A percentile compares a stretch with the other conserved stretches of the same genome.
These are phyloP conservation scores for Penicillium crustosum DNA, from an alignment of 2,329 filamentous ascomycete genomes.

Conservation along the genomic window DNA sequence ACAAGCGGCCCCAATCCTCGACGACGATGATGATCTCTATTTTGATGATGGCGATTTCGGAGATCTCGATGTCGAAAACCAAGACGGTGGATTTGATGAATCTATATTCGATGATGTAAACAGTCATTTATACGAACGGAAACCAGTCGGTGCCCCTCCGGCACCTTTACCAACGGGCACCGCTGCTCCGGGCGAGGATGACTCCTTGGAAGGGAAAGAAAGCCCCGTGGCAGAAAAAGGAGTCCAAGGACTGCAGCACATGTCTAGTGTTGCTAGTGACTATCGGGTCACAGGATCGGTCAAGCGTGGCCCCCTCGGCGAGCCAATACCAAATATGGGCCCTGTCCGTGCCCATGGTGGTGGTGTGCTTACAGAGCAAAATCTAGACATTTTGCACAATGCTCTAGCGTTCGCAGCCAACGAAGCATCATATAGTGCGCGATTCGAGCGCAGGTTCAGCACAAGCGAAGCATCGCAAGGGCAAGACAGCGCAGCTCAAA, in stretches of 20 bases:
- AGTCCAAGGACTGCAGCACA: conserved; percentile 31
- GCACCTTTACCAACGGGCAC: conserved; percentile 13
- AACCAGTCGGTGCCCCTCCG: conserved; percentile 23
- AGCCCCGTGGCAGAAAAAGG: conserved; percentile 11
- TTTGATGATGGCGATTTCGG: conserved; percentile 51
- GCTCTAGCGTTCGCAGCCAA: conserved; percentile 80
- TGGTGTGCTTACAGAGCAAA: conserved; percentile 53
- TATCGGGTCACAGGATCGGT: conserved; percentile 22
- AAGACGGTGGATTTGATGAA: conserved; percentile 46
- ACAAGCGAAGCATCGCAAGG: conserved; percentile 43
- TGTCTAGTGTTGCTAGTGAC: conserved; percentile 39
- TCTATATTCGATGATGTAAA: conserved; percentile 51
- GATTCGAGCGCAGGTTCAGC: conserved; percentile 65
- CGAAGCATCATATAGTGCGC: conserved; percentile 71
- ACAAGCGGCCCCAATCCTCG: conserved; percentile 13
- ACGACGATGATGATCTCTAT: conserved; percentile 45
- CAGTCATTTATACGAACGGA: conserved; percentile 45
- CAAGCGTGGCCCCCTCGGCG: conserved; percentile 28
- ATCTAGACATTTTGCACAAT: conserved; percentile 73
- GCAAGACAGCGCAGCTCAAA: conserved; percentile 35
- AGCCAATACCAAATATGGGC: conserved; percentile 35
- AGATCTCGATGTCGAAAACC: conserved; percentile 36
- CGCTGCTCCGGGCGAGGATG: conserved; percentile 1
- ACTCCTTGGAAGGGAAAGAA: conserved; percentile 16
- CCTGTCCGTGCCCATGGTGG: conserved; percentile 34